Evolutionary conservation across 495 filamentous ascomycete species (phyloP), one percentile per base, ranked within the genome.

Genomic region (Aspergillus avenaceus): DNA sequence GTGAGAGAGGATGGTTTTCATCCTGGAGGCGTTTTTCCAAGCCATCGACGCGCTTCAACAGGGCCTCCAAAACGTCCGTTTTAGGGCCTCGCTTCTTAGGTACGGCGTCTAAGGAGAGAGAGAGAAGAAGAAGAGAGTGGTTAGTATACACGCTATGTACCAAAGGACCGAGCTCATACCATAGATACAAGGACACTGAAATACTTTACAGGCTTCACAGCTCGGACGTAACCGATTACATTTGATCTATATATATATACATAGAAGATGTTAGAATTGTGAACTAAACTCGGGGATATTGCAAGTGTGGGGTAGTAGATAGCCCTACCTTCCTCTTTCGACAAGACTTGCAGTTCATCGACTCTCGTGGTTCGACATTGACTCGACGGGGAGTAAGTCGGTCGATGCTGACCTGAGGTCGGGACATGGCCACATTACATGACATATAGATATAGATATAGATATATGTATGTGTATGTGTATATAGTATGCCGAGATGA

Each of bases 331-430:
- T 95, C 60, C 89, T 78, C 65, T 91, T 95, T 55, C 89, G 83
- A 74, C 89, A 95, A 19, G 86, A 90, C 64, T 95, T 92, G 81
- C 89, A 95, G 66, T 95, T 95, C 89, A 95, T 95, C 16, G 87
- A 85, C 72, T 92, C 87, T 55, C 88, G 84, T 19, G 85, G 87
- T 60, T 91, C 87, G 60, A 80, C 81, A 71, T 79, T 83, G 69
- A 81, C 73, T 38, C 86, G 83, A 45, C 88, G 83, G 26, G 82
- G 76, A 31, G 87, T 85, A 55, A 95, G 71, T 56, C 88, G 82
- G 69, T 90, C 87, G 67, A 93, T 93, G 67, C 86, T 86, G 63
- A 92, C 83, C 76, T 89, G 87, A 23, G 86, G 85, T 56, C 88
- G 80, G 55, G 84, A 83, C 80, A 87, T 84, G 58, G 70, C 36